Evolutionary conservation across 1,284 basidiomycete species (phyloP).

Genomic region (Cutaneotrichosporon sp.): DNA sequence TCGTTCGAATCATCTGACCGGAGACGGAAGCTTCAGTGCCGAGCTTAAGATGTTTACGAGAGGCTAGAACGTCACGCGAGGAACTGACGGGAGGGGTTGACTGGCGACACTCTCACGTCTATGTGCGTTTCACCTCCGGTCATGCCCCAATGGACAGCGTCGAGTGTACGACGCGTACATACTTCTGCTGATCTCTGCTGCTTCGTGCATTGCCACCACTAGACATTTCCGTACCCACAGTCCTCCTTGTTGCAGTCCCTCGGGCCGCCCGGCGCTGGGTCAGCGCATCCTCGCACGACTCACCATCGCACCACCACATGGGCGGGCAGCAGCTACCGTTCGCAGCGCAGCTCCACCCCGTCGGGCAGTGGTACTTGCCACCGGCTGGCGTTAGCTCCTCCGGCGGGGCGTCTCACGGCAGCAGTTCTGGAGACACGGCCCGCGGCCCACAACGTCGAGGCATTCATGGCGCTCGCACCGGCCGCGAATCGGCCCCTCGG

Average conservation of each 20-base stretch:
- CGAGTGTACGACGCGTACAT: no score
- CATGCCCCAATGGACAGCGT: no score
- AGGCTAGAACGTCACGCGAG: no score
- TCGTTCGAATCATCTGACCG: neutral
- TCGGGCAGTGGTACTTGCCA: neutral
- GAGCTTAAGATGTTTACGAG: neutral
- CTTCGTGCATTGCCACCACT: no score
- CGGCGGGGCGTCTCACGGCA: neutral
- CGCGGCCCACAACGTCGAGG: neutral
- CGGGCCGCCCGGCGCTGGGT: neutral
- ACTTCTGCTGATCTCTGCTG: no score
- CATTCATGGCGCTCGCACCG: neutral
- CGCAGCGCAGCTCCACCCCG: neutral
- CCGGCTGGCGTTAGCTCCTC: neutral
- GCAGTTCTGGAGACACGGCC: neutral
- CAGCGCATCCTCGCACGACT: neutral
- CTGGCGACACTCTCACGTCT: neutral
- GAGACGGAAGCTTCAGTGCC: neutral
- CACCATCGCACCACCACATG: constrained; percentile 4
- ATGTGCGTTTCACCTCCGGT: neutral
- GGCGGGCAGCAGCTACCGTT: neutral
- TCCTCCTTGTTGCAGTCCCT: neutral
- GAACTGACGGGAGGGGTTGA: neutral
- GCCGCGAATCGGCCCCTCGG: no score
- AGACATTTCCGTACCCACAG: neutral